These are phyloP conservation scores for Polyporus arcularius DNA, from an alignment of 768 basidiomycete species.

Conservation along the genomic window DNA sequence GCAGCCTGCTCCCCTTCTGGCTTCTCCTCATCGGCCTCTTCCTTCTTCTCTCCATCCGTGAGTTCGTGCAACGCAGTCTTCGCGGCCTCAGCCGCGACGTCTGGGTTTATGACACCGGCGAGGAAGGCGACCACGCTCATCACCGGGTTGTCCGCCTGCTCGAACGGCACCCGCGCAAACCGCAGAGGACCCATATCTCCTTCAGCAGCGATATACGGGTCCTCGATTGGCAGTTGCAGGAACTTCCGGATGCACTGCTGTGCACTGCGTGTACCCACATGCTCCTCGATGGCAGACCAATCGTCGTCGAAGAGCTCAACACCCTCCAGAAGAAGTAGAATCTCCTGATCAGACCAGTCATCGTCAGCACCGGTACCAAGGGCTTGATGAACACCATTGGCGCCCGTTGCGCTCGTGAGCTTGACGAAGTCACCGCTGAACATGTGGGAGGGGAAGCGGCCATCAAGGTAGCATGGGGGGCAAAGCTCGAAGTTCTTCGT, in stretches of 20 bases:
- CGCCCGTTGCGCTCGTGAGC: conserved; percentile 47
- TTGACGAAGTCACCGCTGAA: conserved; percentile 97
- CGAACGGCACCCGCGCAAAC: conserved; percentile 84
- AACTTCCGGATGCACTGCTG: conserved; percentile 97
- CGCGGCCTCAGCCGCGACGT: conserved; percentile 91
- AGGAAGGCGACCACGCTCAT: conserved; percentile 99
- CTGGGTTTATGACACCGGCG: conserved; percentile 87
- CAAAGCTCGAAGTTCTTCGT: conserved; percentile 92
- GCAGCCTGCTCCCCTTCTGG: conserved; percentile 37
- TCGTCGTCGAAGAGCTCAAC: conserved; percentile 99
- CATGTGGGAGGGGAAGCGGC: conserved; percentile 95
- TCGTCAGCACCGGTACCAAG: conserved; percentile 52
- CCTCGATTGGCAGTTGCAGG: conserved; percentile 95
- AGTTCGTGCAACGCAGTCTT: conserved; percentile 86
- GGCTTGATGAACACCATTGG: conserved; percentile 37
- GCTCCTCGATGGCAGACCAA: conserved; percentile 90
- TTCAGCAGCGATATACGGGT: conserved; percentile 81
- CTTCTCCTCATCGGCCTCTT: conserved; percentile 30
- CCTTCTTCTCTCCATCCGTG: conserved; percentile 54
- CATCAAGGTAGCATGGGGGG: conserved; percentile 90
- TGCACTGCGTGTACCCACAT: conserved; percentile 87
- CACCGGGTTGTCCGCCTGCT: conserved; percentile 95
- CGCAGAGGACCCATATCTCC: conserved; percentile 74
- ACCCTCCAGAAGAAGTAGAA: conserved; percentile 86
- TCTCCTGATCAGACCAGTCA: conserved; percentile 90